Evolutionary conservation across 2,329 filamentous ascomycete genomes (phyloP), one percentile per base, ranked within the genome.

Genomic region (Xylariaceae sp.): DNA sequence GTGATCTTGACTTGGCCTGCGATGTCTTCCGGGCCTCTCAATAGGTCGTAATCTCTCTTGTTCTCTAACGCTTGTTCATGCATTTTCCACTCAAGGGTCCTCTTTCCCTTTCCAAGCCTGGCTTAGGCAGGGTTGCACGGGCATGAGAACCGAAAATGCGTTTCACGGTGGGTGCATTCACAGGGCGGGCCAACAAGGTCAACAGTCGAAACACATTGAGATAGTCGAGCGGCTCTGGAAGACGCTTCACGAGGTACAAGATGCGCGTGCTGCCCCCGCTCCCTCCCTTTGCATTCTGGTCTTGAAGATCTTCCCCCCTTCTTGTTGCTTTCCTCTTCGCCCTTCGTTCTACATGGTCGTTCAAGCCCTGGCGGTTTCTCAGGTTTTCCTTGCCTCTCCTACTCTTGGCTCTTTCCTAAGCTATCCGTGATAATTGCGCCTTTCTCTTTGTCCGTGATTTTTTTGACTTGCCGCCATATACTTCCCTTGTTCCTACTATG

Each of bases 21-120:
- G 48, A 55, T n/a, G n/a, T n/a, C n/a, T n/a, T n/a, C n/a, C n/a
- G 49, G 56, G 40, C 55, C 57, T 58, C 55, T 59, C 47, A 33
- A 58, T 48, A 21, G 49, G 50, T 48, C 57, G 37, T 49, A 49
- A 57, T n/a, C n/a, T n/a, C n/a, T n/a, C n/a, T n/a, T n/a, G n/a
- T n/a, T n/a, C n/a, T n/a, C n/a, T n/a, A n/a, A n/a, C n/a, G n/a
- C n/a, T n/a, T n/a, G n/a, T n/a, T n/a, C n/a, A n/a, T n/a, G n/a
- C n/a, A n/a, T n/a, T 57, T 48, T 56, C 41, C 48, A 48, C 25
- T 52, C 50, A 41, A 51, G 16, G 54, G 57, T 36, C 49, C 44
- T 48, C 22, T 42, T 47, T 49, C 42, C 48, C 49, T 45, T 27
- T 47, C 50, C 47, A 46, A 53, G 45, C 49, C 44, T 40, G 36